Conservation (phyloP, 1,284 basidiomycete species). For the Ustilago bromivora region DNA sequence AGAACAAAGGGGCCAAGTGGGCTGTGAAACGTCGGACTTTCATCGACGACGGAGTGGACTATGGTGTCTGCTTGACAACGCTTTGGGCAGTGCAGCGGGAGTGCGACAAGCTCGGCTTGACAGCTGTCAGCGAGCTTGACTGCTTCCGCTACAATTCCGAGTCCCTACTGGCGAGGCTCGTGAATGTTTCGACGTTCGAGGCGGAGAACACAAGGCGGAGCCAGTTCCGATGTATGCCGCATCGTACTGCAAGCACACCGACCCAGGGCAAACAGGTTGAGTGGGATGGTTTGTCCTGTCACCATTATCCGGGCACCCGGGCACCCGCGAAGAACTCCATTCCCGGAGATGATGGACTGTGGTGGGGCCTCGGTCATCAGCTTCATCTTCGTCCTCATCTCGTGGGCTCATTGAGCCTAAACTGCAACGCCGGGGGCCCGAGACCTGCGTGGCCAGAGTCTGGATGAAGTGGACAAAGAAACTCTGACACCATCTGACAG, state of each 20-base stretch:
- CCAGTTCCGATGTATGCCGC: background rate
- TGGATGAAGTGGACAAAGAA: background rate
- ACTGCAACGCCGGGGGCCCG: background rate
- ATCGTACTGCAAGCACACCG: background rate
- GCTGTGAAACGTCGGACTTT: background rate
- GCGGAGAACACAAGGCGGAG: background rate
- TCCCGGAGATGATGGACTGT: background rate
- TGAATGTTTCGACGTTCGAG: background rate
- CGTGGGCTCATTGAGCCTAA: background rate
- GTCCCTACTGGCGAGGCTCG: background rate
- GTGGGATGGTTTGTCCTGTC: background rate
- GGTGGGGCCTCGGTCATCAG: conserved; percentile 1
- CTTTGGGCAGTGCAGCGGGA: background rate
- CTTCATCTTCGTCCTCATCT: background rate
- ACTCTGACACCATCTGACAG: background rate
- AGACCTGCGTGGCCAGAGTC: background rate
- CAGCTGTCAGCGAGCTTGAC: conserved; percentile 5
- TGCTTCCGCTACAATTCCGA: background rate
- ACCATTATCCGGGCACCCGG: background rate
- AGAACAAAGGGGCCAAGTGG: background rate
- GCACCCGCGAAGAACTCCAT: conserved; percentile 1
- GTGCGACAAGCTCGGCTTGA: background rate
- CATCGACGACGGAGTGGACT: background rate
- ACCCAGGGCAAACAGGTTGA: background rate
- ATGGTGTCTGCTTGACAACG: background rate